Conservation (phyloP, 2,329 filamentous ascomycete species). For the Teratosphaeria viscida region DNA sequence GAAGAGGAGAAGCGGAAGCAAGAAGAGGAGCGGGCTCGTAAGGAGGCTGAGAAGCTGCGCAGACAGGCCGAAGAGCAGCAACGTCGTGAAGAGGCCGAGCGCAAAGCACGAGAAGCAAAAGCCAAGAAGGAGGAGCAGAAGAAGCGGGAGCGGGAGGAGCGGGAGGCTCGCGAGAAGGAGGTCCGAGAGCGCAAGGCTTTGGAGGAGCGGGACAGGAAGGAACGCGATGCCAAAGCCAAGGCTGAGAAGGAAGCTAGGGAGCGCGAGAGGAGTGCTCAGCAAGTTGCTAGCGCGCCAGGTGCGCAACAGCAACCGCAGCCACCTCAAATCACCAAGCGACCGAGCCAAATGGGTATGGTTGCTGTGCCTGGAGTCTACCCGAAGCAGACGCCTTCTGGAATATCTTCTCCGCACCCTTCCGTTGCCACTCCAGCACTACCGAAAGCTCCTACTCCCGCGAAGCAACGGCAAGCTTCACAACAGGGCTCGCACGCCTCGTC, state of each 20-base stretch:
- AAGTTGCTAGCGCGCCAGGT: slow-evolving; percentile 24
- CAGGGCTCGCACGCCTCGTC: slow-evolving; percentile 61
- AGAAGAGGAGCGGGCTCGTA: slow-evolving; percentile 75
- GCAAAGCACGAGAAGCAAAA: slow-evolving; percentile 76
- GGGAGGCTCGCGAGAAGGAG: slow-evolving; percentile 59
- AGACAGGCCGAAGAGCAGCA: slow-evolving; percentile 76
- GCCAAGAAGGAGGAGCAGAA: slow-evolving; percentile 60
- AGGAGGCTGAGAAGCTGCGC: slow-evolving; percentile 74
- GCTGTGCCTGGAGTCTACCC: slow-evolving; percentile 44
- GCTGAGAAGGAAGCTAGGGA: slow-evolving; percentile 31
- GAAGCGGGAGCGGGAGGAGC: slow-evolving; percentile 63
- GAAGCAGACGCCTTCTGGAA: slow-evolving; percentile 42
- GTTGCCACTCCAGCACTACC: slow-evolving; percentile 71
- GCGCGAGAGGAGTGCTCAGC: slow-evolving; percentile 31
- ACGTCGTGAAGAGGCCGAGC: slow-evolving; percentile 72
- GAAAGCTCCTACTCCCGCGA: slow-evolving; percentile 71
- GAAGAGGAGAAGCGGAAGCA: slow-evolving; percentile 83
- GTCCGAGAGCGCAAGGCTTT: slow-evolving; percentile 56
- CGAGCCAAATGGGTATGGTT: slow-evolving; percentile 48
- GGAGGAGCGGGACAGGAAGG: slow-evolving; percentile 47
- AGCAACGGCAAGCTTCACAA: slow-evolving; percentile 66
- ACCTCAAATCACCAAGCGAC: slow-evolving; percentile 42
- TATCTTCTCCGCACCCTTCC: slow-evolving; percentile 69
- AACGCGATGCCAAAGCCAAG: slow-evolving; percentile 46
- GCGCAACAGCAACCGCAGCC: slow-evolving; percentile 21